These are phyloP conservation scores for Hortiboletus campestris DNA, from an alignment of 768 basidiomycete genomes.

Conservation along the genomic window DNA sequence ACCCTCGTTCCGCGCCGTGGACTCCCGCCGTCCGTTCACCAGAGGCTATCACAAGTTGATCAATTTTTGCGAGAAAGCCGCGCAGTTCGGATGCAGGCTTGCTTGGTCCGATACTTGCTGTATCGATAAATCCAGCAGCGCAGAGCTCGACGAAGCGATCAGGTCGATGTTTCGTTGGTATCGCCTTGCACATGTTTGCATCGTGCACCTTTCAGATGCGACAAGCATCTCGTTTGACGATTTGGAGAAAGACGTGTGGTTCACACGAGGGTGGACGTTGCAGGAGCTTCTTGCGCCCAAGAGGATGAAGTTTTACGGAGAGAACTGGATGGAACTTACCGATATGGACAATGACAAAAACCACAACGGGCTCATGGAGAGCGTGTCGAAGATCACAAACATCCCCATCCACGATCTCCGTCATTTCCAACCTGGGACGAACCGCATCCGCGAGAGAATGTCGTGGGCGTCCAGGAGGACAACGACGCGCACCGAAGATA, in stretches of 20 bases:
- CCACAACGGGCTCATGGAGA: not conserved
- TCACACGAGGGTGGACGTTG: constrained; percentile 13
- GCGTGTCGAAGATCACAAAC: constrained; percentile 4
- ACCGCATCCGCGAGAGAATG: constrained; percentile 14
- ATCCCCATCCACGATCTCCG: constrained; percentile 9
- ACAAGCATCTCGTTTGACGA: not conserved
- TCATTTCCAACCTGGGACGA: constrained; percentile 11
- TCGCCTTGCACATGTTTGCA: constrained; percentile 9
- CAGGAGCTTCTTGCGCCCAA: constrained; percentile 14
- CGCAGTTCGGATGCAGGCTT: constrained; percentile 7
- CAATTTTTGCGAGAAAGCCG: constrained; percentile 10
- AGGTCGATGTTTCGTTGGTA: constrained; percentile 22
- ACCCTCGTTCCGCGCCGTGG: not conserved
- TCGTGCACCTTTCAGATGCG: constrained; percentile 12
- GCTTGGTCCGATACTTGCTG: constrained; percentile 19
- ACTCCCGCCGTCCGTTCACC: constrained; percentile 1
- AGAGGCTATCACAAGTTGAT: constrained; percentile 11
- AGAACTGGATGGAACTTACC: constrained; percentile 8
- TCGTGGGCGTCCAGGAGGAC: constrained; percentile 24
- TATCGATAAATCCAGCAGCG: constrained; percentile 15
- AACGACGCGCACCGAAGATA: constrained; percentile 26
- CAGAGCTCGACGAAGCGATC: constrained; percentile 17
- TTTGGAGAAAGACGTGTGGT: constrained; percentile 9
- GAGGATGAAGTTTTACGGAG: constrained; percentile 10
- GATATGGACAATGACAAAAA: constrained; percentile 6